Evolutionary conservation across 2,329 filamentous ascomycete species (phyloP).

Genomic region (Alternaria infectoria): DNA sequence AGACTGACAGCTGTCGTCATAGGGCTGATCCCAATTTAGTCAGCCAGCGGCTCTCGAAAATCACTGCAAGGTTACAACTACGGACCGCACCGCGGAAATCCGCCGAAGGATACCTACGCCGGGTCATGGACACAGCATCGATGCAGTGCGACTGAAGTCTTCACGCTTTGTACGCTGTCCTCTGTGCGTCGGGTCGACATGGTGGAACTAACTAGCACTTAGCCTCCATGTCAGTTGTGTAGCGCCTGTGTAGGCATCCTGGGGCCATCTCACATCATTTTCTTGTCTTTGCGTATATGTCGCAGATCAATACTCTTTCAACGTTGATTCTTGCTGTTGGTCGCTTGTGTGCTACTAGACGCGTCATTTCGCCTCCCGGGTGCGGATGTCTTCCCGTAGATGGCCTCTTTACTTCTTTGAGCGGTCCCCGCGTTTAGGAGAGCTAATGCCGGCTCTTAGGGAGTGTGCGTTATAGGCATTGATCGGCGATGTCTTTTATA

Average conservation of each 20-base stretch:
- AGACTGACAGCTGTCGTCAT: constrained; percentile 4
- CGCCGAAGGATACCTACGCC: constrained; percentile 7
- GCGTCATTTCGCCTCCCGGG: constrained; percentile 10
- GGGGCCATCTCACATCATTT: background rate
- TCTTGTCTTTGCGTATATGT: background rate
- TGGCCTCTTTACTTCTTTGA: constrained; percentile 12
- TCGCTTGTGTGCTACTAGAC: constrained; percentile 1
- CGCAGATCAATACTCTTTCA: background rate
- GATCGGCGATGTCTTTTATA: background rate
- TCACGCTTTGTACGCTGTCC: constrained; percentile 21
- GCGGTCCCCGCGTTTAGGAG: constrained; percentile 14
- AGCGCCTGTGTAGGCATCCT: background rate
- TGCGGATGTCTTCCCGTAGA: constrained; percentile 7
- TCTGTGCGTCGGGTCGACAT: constrained; percentile 10
- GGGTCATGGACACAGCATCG: constrained; percentile 10
- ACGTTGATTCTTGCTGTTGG: background rate
- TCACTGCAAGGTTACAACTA: background rate
- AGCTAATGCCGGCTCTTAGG: constrained; percentile 1
- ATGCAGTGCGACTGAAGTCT: constrained; percentile 14
- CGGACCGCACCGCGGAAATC: constrained; percentile 12
- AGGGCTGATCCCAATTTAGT: constrained; percentile 2
- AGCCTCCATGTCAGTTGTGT: background rate
- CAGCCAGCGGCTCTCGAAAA: background rate
- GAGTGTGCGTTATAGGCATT: background rate
- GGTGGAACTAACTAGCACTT: background rate